Evolutionary conservation across 1,284 basidiomycete genomes (phyloP).

Genomic region (Leccinum laetum): DNA sequence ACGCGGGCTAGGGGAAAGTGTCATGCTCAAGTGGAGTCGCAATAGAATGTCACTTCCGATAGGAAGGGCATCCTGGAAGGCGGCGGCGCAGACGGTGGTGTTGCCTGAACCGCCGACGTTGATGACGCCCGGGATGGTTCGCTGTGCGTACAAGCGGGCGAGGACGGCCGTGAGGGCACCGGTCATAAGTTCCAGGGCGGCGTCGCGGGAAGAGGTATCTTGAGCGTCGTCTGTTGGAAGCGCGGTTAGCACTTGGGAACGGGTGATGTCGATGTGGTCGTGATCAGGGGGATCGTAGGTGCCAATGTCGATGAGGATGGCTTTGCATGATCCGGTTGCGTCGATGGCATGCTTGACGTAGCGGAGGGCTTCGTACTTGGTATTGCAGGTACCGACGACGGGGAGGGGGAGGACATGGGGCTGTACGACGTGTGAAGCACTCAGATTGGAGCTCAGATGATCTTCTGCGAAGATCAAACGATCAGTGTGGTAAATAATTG

Average conservation of each 20-base stretch:
- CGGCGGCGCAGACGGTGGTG: conserved; percentile 25
- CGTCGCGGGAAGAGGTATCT: conserved; percentile 8
- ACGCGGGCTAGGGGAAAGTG: too few relatives aligned
- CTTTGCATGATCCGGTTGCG: too few relatives aligned
- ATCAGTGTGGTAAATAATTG: too few relatives aligned
- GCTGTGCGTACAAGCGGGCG: conserved; percentile 10
- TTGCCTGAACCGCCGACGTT: conserved; percentile 28
- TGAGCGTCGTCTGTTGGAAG: not conserved
- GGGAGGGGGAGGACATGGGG: too few relatives aligned
- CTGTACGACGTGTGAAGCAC: too few relatives aligned
- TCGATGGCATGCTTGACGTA: too few relatives aligned
- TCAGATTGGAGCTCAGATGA: too few relatives aligned
- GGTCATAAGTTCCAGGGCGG: conserved; percentile 20
- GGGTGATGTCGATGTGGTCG: conserved; percentile 23
- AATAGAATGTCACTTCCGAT: conserved; percentile 11
- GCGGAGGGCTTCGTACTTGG: too few relatives aligned
- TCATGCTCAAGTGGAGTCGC: too few relatives aligned
- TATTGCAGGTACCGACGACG: too few relatives aligned
- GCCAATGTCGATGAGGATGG: too few relatives aligned
- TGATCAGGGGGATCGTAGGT: conserved; percentile 12
- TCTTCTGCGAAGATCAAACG: too few relatives aligned
- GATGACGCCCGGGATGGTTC: conserved; percentile 20
- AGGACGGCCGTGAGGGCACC: conserved; percentile 8
- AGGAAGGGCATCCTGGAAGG: conserved; percentile 24
- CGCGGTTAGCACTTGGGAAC: conserved; percentile 18